These are phyloP conservation scores for Dicorynia guianensis DNA, from an alignment of 306 rosid genomes.

Conservation along the genomic window DNA sequence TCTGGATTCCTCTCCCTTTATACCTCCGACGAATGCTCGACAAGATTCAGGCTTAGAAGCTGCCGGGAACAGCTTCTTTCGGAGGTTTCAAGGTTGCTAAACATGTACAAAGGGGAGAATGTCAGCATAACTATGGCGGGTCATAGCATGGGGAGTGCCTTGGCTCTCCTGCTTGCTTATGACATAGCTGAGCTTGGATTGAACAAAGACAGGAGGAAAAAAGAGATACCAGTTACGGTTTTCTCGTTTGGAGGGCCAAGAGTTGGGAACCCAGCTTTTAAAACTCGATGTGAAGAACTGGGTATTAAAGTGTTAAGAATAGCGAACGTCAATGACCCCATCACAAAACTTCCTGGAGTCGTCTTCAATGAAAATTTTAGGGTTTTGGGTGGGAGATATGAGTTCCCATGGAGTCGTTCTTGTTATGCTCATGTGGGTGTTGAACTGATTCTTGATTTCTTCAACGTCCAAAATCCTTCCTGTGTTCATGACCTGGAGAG, in stretches of 20 bases:
- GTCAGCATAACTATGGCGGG: constrained; percentile 81
- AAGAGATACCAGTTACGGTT: constrained; percentile 56
- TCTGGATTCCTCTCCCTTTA: constrained; percentile 80
- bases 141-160: constrained; percentile 95
- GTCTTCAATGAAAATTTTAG: constrained; percentile 83
- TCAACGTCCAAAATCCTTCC: constrained; percentile 82
- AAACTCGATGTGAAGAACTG: constrained; percentile 75
- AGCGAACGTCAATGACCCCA: constrained; percentile 81
- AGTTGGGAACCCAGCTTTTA: constrained; percentile 80
- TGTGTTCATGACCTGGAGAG: constrained; percentile 89
- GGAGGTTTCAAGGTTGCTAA: constrained; percentile 68
- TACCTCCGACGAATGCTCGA: constrained; percentile 70
- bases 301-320: constrained; percentile 81
- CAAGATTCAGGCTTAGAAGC: constrained; percentile 66
- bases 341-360: constrained; percentile 88
- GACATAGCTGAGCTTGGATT: constrained; percentile 86
- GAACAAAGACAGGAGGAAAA: constrained; percentile 32
- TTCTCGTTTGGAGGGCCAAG: constrained; percentile 93
- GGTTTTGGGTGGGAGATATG: constrained; percentile 70
- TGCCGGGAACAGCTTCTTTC: constrained; percentile 92
- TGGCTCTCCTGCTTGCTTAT: constrained; percentile 84
- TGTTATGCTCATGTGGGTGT: constrained; percentile 94
- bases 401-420: constrained; percentile 72
- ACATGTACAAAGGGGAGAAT: constrained; percentile 62
- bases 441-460: constrained; percentile 77